Evolutionary conservation across 768 basidiomycete species (phyloP).

Genomic region (Lactarius pseudohatsudake): DNA sequence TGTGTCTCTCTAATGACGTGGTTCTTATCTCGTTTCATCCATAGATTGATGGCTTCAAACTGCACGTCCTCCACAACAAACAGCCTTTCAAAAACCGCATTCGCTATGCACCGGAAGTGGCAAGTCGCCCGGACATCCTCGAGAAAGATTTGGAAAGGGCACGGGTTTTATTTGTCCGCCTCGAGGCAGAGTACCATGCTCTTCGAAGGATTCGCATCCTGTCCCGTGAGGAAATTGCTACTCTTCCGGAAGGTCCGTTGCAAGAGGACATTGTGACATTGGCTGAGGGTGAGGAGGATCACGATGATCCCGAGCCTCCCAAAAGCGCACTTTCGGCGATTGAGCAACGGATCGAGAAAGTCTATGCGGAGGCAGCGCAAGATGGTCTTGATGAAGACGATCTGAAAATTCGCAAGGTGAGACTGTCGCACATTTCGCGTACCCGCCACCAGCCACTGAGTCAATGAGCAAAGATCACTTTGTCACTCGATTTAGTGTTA

Average conservation of each 20-base stretch:
- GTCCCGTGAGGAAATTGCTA: conserved; percentile 27
- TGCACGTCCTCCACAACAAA: conserved; percentile 82
- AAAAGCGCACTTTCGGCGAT: conserved; percentile 77
- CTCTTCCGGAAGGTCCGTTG: conserved; percentile 27
- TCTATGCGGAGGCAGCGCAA: conserved; percentile 67
- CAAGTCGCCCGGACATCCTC: conserved; percentile 77
- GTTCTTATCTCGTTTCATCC: conserved; percentile 12
- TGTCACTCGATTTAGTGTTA: conserved; percentile 90
- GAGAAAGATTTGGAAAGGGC: conserved; percentile 78
- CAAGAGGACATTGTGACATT: conserved; percentile 28
- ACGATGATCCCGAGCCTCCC: conserved; percentile 53
- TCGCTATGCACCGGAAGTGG: conserved; percentile 79
- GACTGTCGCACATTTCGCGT: conserved; percentile 30
- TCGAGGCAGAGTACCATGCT: conserved; percentile 68
- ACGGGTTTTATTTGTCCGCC: conserved; percentile 64
- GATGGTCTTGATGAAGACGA: conserved; percentile 63
- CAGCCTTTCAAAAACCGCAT: conserved; percentile 76
- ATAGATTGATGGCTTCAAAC: conserved; percentile 92
- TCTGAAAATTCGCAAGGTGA: conserved; percentile 70
- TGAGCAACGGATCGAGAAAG: conserved; percentile 75
- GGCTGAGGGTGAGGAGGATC: conserved; percentile 36
- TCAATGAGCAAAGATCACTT: conserved; percentile 53
- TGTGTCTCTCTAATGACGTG: neutral
- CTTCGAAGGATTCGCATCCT: conserved; percentile 46
- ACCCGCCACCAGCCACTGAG: conserved; percentile 20